A percentile compares a stretch with the other conserved stretches of the same genome.
These are phyloP conservation scores for Lipomyces chichibuensis DNA, from an alignment of 805 yeast species.

Conservation along the genomic window DNA sequence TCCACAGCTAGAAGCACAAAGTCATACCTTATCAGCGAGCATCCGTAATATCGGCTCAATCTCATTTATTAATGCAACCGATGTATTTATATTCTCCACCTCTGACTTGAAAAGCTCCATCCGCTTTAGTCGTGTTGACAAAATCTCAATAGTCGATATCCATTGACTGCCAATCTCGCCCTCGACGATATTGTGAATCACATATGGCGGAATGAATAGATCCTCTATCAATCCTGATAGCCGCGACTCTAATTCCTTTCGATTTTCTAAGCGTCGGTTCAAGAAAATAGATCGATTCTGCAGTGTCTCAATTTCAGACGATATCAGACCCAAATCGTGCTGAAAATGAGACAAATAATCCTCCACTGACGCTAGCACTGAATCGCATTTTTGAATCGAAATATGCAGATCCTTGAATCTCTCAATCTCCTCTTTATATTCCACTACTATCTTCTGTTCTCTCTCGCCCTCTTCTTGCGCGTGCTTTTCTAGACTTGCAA, in stretches of 20 bases:
- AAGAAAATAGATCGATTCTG: slow-evolving; percentile 58
- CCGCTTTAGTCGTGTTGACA: slow-evolving; percentile 59
- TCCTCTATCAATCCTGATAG: slow-evolving; percentile 79
- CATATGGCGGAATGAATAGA: slow-evolving; percentile 71
- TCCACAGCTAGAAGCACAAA: background rate
- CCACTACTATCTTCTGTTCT: slow-evolving; percentile 11
- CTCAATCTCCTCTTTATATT: slow-evolving; percentile 30
- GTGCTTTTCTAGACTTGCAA: slow-evolving; percentile 1
- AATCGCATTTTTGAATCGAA: slow-evolving; percentile 33
- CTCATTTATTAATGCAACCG: slow-evolving; percentile 22
- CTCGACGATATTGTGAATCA: slow-evolving; percentile 59
- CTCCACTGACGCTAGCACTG: slow-evolving; percentile 41
- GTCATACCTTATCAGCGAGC: slow-evolving; percentile 39
- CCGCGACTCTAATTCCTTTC: slow-evolving; percentile 53
- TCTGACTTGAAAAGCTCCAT: slow-evolving; percentile 51
- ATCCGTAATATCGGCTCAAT: slow-evolving; percentile 24
- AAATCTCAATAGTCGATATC: slow-evolving; percentile 54
- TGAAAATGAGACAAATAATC: slow-evolving; percentile 60
- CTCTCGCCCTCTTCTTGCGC: background rate
- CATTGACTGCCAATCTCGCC: slow-evolving; percentile 64
- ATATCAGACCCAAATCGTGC: slow-evolving; percentile 56
- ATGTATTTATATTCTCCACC: slow-evolving; percentile 20
- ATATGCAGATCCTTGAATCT: slow-evolving; percentile 30
- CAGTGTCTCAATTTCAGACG: slow-evolving; percentile 63
- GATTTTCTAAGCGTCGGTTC: slow-evolving; percentile 52